Base-by-base conservation (phyloP, 164 flowering plant species). In the Tetrastigma voinierianum region DNA sequence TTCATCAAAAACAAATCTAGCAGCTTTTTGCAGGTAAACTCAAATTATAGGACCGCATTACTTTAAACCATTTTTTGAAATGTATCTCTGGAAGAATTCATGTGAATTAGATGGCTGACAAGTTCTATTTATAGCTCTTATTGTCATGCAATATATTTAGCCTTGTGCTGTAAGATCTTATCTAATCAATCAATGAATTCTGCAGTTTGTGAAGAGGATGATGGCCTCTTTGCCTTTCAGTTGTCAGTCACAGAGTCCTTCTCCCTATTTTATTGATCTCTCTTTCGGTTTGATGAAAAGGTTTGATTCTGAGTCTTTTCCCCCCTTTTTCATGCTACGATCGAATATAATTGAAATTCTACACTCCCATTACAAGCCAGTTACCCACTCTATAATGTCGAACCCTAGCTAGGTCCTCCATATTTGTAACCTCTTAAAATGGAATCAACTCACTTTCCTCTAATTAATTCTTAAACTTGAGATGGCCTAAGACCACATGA, bases 261-360 rank as follows among this genome's bases (percentile, higher is more conserved):
- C 99, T 65, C 98, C 99, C 6, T 96, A 96, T 64, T 93, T 96
- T 83, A 96, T 67, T 95, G 88, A 73, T 89, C 91, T 62, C 95
- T 96, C 59, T 96, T 88, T 72, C 86, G 98, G 67, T 96, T 73
- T 76, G 98, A 96, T 75, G 99, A 96, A 74, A 96, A 96, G 99
- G 99, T 95, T 32, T 57, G 78, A 43, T 47, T 64, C 57, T 1
- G 11, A 19, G 17, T n/a, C 18, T 10, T 16, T 46, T 46, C 48
- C 9, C 10, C 49, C 13, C n/a, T 15, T 8, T 68, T 68, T 20
- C 24, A 51, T 12, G 40, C 40, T 32, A 32, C 3, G 6, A 32
- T 7, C 6, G 40, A 32, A 32, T 32, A 0, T 32, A 32, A 32
- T 32, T 32, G 6, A 32, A 32, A 32, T 32, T 32, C 40, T 32